Percentiles rank a stretch among this genome's conserved stretches.
These are phyloP conservation scores for Kazachstania africana DNA, from an alignment of 805 yeast genomes.

Conservation along the genomic window DNA sequence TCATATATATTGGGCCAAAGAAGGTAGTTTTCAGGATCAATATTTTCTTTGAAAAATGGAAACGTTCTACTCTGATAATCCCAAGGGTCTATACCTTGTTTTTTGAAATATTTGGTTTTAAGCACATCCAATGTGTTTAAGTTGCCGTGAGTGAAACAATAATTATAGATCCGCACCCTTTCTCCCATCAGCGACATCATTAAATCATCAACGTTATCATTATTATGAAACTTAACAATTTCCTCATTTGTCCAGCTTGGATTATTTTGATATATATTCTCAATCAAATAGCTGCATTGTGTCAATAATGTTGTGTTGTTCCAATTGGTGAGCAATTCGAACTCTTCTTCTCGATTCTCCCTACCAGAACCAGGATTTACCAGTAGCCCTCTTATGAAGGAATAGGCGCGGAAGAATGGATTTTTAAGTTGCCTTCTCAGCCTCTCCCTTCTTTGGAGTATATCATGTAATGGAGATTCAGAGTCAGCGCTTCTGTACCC, in stretches of 20 bases:
- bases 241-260: background rate
- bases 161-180: constrained; percentile 19
- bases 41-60: constrained; percentile 13
- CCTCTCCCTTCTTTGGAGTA: background rate
- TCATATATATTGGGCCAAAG: constrained; percentile 16
- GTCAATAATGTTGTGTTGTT: background rate
- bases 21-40: constrained; percentile 3
- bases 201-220: background rate
- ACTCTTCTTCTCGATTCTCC: background rate
- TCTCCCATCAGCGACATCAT: constrained; percentile 11
- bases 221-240: background rate
- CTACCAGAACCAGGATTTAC: background rate
- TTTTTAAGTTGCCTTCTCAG: no score
- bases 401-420: no score
- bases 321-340: background rate
- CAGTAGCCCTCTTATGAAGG: background rate
- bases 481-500: background rate
- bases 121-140: constrained; percentile 9
- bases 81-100: constrained; percentile 1
- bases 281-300: background rate
- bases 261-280: background rate
- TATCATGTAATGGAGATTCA: background rate
- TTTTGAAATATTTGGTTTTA: constrained; percentile 1
- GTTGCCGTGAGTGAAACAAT: constrained; percentile 17
- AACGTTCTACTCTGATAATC: constrained; percentile 17